These are phyloP conservation scores for Akanthomyces dipterigenus DNA, from an alignment of 2,329 filamentous ascomycete genomes.

Conservation along the genomic window DNA sequence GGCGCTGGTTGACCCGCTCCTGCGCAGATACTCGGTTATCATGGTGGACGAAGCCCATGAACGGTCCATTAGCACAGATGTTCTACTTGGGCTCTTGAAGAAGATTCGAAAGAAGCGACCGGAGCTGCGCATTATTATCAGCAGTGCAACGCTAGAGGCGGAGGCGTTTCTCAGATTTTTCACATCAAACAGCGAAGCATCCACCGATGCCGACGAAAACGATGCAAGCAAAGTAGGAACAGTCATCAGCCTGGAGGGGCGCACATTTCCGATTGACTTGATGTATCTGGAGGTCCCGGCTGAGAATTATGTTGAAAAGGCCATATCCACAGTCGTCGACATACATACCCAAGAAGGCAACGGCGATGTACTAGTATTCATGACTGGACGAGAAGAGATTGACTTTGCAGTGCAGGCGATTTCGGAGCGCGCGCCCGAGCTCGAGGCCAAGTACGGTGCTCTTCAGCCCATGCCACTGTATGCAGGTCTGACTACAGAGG, in stretches of 20 bases:
- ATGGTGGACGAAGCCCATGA: constrained; percentile 99
- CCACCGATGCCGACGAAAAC: constrained; percentile 20
- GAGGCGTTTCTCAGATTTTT: constrained; percentile 83
- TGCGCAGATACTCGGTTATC: constrained; percentile 88
- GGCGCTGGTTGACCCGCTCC: constrained; percentile 82
- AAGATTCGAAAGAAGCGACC: constrained; percentile 77
- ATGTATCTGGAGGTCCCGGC: constrained; percentile 72
- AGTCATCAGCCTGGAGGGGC: constrained; percentile 81
- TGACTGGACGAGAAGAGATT: constrained; percentile 92
- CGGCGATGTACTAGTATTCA: constrained; percentile 84
- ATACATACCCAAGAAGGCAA: constrained; percentile 76
- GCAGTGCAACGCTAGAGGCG: constrained; percentile 88
- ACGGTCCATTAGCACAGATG: constrained; percentile 83
- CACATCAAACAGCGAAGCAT: constrained; percentile 30
- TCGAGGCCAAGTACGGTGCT: constrained; percentile 32
- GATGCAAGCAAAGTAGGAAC: constrained; percentile 24
- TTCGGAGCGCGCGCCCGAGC: constrained; percentile 59
- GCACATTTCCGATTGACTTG: constrained; percentile 82
- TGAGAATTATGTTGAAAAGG: constrained; percentile 80
- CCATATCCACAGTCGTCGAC: constrained; percentile 76
- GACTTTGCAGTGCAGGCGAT: constrained; percentile 75
- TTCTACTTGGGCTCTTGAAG: constrained; percentile 86
- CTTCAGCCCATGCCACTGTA: constrained; percentile 64
- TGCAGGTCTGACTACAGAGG: constrained; percentile 79
- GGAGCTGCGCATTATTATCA: constrained; percentile 82